phyloP scores from a whole-genome alignment of 2,329 filamentous ascomycete species.

The Daldinia sp. region DNA sequence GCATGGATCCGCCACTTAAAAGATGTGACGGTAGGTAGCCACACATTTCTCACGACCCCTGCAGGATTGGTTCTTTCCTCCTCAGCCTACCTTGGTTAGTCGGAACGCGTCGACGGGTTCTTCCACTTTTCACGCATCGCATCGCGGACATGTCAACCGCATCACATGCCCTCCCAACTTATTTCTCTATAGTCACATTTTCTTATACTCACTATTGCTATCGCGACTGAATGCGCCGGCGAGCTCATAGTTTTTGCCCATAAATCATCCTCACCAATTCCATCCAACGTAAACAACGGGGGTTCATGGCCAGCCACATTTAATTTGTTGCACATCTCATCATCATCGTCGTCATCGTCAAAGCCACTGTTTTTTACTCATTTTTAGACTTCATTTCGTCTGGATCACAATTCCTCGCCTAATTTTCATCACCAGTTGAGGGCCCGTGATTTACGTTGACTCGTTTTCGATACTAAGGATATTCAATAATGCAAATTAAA shows the following conservation, averaged over 20 bases:
- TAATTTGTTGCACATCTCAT: constrained; percentile 34
- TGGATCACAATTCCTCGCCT: constrained; percentile 2
- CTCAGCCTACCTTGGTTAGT: constrained; percentile 32
- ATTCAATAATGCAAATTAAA: constrained; percentile 35
- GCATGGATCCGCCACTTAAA: constrained; percentile 24
- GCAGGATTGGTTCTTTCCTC: constrained; percentile 23
- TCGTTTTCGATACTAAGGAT: constrained; percentile 16
- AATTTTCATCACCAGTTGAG: constrained; percentile 8
- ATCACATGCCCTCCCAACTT: constrained; percentile 32
- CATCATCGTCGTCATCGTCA: constrained; percentile 20
- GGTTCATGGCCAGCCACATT: constrained; percentile 19
- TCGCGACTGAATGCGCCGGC: constrained; percentile 11
- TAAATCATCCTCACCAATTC: constrained; percentile 1
- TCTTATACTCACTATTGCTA: constrained; percentile 20
- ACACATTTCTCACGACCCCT: constrained; percentile 28
- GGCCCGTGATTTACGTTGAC: constrained; percentile 5
- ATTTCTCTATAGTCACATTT: constrained; percentile 21
- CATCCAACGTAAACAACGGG: constrained; percentile 27
- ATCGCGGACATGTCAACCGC: constrained; percentile 32
- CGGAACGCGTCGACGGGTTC: constrained; percentile 37
- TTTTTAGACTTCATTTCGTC: not conserved
- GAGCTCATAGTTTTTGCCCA: not conserved
- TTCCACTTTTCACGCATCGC: constrained; percentile 36
- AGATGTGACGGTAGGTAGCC: constrained; percentile 30
- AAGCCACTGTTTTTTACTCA: constrained; percentile 8